Evolutionary conservation across 2,329 filamentous ascomycete genomes (phyloP), one percentile per base, ranked within the genome.

Genomic region (Colletotrichum eremochloae): DNA sequence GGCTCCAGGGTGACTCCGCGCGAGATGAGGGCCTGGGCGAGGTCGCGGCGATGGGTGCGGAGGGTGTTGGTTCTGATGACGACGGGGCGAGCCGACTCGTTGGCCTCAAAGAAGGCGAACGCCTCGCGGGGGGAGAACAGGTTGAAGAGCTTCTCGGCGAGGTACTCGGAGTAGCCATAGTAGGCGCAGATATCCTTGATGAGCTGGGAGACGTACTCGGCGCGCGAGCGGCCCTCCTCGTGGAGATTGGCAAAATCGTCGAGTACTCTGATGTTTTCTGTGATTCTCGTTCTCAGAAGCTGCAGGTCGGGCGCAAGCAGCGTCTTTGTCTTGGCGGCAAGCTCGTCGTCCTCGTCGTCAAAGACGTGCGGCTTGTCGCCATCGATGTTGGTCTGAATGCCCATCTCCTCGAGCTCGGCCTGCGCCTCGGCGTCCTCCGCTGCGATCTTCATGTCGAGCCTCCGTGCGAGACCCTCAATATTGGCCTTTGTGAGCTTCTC

Each of bases 81-180:
- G 71, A 99, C 92, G 5, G 96, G 96, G 63, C 96, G 91, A 18
- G 95, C 91, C 38, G 94, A 95, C 84, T 99, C 96, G 90, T 99
- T 99, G 78, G 96, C 96, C 84, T 99, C 96, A 85, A 99, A 98
- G 84, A 99, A 99, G 67, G 95, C 95, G 77, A 98, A 97, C 0
- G 96, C 96, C 84, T 99, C 96, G 77, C 93, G 92, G 0, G 96
- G 94, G 1, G 95, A 91, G 84, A 99, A 98, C 8, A 99, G 90
- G 79, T 93, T 92, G 85, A 95, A 95, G 20, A 99, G 91, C 87
- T 98, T 99, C 83, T 97, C 94, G 5, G 95, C 96, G n/a, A 99
- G 88, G 84, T 93, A 98, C 48, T 93, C 90, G 4, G 94, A 97
- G 86, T 99, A 99, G 72, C 96, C 95, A 81, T 99, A 99, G 87